phyloP scores from a whole-genome alignment of 305 asterid species.

The Striga hermonthica region DNA sequence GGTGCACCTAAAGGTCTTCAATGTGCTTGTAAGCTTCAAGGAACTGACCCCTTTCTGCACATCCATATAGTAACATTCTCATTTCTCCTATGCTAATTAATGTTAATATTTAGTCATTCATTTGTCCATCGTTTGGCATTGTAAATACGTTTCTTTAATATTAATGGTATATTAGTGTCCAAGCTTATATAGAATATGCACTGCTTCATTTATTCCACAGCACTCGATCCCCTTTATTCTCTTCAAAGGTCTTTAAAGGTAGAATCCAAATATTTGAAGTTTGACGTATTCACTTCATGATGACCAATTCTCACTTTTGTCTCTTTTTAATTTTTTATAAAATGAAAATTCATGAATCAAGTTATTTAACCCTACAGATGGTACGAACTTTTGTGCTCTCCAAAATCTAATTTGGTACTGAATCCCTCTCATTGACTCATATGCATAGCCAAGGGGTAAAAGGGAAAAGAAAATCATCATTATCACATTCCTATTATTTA shows the following conservation, averaged over 20 bases:
- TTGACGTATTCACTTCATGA: not conserved
- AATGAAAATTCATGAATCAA: not conserved
- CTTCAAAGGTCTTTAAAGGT: not conserved
- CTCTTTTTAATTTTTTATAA: not conserved
- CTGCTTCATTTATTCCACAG: no score
- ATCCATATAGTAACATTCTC: no score
- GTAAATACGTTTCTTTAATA: no score
- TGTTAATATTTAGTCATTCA: no score
- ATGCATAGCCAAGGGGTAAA: not conserved
- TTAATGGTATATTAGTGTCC: no score
- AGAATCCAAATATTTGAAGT: not conserved
- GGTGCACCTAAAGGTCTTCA: constrained; percentile 52
- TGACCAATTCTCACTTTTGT: constrained; percentile 14
- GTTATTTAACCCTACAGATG: not conserved
- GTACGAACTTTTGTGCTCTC: not conserved
- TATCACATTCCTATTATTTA: constrained; percentile 16
- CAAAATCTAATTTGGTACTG: not conserved
- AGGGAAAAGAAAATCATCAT: not conserved
- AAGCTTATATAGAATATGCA: no score
- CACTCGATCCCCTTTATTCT: not conserved
- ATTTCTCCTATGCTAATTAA: no score
- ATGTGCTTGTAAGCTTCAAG: constrained; percentile 92
- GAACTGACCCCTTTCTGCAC: constrained; percentile 77
- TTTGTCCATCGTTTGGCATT: no score
- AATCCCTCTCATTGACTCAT: not conserved